A percentile compares a stretch with the other conserved stretches of the same genome.
phyloP scores from a whole-genome alignment of 176 grass and related monocot species.

The Bolboschoenus planiculmis region DNA sequence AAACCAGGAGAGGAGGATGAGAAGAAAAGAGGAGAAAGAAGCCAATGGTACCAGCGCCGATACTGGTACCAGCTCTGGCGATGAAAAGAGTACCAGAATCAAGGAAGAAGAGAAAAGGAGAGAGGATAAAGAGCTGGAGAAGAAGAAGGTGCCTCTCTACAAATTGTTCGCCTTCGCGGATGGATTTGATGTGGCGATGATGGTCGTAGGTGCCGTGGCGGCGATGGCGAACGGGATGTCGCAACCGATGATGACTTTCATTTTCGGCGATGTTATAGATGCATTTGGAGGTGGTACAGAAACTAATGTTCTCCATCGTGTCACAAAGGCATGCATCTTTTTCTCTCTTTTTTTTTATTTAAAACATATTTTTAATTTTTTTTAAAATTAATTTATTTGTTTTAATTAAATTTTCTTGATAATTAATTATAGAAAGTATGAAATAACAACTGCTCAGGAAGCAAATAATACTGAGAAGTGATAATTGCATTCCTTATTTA shows the following conservation, averaged over 20 bases:
- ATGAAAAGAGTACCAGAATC: background rate
- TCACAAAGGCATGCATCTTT: slow-evolving; percentile 32
- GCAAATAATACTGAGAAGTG: too few relatives aligned
- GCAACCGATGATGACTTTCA: slow-evolving; percentile 63
- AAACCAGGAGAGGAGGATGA: background rate
- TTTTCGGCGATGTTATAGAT: slow-evolving; percentile 59
- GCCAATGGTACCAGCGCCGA: background rate
- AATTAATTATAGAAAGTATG: too few relatives aligned
- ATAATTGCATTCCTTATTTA: too few relatives aligned
- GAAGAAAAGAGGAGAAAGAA: background rate
- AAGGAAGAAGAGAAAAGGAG: background rate
- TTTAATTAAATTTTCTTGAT: background rate
- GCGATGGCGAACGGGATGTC: slow-evolving; percentile 55
- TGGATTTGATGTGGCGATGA: slow-evolving; percentile 40
- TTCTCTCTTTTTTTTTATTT: background rate
- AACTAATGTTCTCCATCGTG: slow-evolving; percentile 22
- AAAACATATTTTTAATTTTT: background rate
- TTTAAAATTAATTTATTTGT: background rate
- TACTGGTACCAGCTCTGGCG: background rate
- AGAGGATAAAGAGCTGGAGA: background rate
- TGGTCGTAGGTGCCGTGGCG: slow-evolving; percentile 33
- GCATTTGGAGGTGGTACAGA: slow-evolving; percentile 44
- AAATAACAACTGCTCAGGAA: too few relatives aligned
- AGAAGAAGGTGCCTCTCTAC: slow-evolving; percentile 32
- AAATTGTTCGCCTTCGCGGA: slow-evolving; percentile 59